Percentiles rank a stretch among this genome's conserved stretches.
These are phyloP conservation scores for Tritrichomonas foetus DNA, from an alignment of 208 protist species.

Conservation along the genomic window DNA sequence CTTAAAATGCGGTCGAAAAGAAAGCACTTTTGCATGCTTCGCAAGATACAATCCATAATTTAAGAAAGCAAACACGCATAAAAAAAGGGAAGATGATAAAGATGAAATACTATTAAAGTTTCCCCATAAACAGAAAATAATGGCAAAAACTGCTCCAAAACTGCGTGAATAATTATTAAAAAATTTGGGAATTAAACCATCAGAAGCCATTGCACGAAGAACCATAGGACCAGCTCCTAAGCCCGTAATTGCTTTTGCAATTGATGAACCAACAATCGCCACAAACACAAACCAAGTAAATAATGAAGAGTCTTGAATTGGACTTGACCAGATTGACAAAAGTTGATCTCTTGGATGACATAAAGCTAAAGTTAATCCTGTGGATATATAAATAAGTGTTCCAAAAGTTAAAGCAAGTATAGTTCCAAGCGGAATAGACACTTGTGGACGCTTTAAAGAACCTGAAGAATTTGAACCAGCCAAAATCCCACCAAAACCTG, in stretches of 20 bases:
- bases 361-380: not conserved
- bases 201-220: not conserved
- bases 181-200: not conserved
- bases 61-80: not conserved
- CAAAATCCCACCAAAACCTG: slow-evolving; percentile 15
- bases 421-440: slow-evolving; percentile 23
- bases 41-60: slow-evolving; percentile 10
- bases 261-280: not conserved
- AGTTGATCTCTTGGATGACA: not conserved
- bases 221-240: not conserved
- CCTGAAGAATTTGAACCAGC: slow-evolving; percentile 25
- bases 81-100: not conserved
- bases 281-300: not conserved
- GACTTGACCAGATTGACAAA: too few species aligned
- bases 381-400: not conserved
- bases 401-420: not conserved
- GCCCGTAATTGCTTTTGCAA: not conserved
- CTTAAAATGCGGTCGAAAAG: not conserved
- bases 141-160: not conserved
- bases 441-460: not conserved
- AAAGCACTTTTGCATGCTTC: not conserved
- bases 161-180: not conserved
- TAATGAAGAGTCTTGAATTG: not conserved
- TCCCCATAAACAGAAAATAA: not conserved
- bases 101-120: slow-evolving; percentile 11